A percentile compares a stretch with the other conserved stretches of the same genome.
Conservation (phyloP, 192 early-diverging fungal genomes). For the Phycomyces blakesleeanus region DNA sequence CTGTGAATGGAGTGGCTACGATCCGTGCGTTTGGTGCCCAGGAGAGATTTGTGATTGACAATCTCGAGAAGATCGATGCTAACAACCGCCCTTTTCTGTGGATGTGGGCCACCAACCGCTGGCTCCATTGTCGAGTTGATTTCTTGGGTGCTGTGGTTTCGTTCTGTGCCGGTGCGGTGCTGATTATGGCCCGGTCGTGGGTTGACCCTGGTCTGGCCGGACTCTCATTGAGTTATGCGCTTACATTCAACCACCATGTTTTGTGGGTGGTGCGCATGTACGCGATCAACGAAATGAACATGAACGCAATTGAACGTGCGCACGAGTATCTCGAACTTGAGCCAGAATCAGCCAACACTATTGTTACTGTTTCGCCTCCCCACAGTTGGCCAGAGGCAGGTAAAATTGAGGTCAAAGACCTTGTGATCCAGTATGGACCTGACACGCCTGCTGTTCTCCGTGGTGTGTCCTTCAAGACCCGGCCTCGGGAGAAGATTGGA, state of each 20-base stretch:
- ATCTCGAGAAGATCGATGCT: conserved; percentile 57
- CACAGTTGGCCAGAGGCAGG: conserved; percentile 70
- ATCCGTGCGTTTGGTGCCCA: conserved; percentile 84
- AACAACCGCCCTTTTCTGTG: conserved; percentile 86
- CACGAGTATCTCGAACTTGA: conserved; percentile 79
- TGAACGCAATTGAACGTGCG: conserved; percentile 89
- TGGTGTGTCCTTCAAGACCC: conserved; percentile 65
- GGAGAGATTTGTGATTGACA: conserved; percentile 60
- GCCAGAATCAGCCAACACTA: conserved; percentile 58
- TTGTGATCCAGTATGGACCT: conserved; percentile 78
- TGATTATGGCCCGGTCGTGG: conserved; percentile 45
- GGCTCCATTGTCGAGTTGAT: conserved; percentile 85
- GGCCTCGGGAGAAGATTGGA: conserved; percentile 75
- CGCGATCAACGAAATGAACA: conserved; percentile 79
- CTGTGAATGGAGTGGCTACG: conserved; percentile 68
- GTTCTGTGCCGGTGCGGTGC: conserved; percentile 66
- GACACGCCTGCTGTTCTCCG: conserved; percentile 75
- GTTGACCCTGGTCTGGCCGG: conserved; percentile 88
- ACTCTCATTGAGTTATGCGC: conserved; percentile 78
- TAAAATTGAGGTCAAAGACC: conserved; percentile 61
- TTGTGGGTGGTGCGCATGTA: conserved; percentile 82
- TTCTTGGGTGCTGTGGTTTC: conserved; percentile 70
- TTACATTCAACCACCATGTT: conserved; percentile 79
- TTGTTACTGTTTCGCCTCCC: conserved; percentile 18
- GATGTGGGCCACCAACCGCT: conserved; percentile 85